Evolutionary conservation across 352 stramenopile genomes (phyloP).

Genomic region (Phytophthora constricta): DNA sequence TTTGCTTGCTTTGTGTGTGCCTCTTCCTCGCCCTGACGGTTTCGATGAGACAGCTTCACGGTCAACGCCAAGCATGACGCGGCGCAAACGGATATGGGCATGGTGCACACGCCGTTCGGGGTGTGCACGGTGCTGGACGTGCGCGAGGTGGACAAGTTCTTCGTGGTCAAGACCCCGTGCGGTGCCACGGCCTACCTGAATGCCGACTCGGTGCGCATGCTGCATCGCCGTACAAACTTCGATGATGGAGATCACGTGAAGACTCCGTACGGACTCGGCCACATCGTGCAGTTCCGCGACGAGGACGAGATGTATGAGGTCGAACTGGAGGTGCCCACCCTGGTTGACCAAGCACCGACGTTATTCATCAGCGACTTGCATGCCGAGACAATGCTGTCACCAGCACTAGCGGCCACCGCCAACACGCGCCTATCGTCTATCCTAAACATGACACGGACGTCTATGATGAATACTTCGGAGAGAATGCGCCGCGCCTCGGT

Average conservation of each 20-base stretch:
- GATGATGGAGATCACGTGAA: constrained; percentile 54
- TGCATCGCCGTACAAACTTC: constrained; percentile 63
- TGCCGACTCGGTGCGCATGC: constrained; percentile 50
- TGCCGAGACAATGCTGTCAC: constrained; percentile 49
- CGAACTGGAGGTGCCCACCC: constrained; percentile 43
- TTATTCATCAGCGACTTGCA: constrained; percentile 58
- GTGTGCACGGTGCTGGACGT: constrained; percentile 56
- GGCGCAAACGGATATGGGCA: constrained; percentile 37
- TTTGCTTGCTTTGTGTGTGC: constrained; percentile 24
- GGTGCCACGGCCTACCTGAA: constrained; percentile 61
- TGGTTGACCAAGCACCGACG: constrained; percentile 35
- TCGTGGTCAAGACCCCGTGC: constrained; percentile 58
- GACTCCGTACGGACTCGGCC: constrained; percentile 57
- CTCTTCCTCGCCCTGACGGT: constrained; percentile 15
- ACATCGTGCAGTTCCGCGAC: constrained; percentile 57
- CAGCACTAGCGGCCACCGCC: constrained; percentile 29
- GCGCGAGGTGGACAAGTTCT: constrained; percentile 54
- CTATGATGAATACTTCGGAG: constrained; percentile 68
- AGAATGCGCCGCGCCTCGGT: constrained; percentile 70
- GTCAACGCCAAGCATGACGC: constrained; percentile 34
- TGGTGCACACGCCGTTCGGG: constrained; percentile 59
- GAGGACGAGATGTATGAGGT: constrained; percentile 67
- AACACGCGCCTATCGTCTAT: constrained; percentile 78
- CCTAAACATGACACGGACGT: constrained; percentile 74
- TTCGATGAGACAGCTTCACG: constrained; percentile 28